These are phyloP conservation scores for Penicillium steckii DNA, from an alignment of 495 filamentous ascomycete genomes.

Conservation along the genomic window DNA sequence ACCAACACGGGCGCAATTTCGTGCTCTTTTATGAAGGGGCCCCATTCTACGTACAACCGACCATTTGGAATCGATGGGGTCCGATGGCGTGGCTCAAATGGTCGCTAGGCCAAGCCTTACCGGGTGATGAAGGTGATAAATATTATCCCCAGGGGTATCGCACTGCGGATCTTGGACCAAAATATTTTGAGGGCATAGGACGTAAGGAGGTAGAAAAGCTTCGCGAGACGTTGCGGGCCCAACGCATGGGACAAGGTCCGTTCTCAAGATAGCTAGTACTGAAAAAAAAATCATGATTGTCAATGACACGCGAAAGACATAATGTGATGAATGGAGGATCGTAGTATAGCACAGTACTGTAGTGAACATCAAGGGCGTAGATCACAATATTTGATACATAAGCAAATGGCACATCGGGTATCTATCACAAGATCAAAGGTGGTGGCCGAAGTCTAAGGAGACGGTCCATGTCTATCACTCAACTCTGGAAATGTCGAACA, in stretches of 20 bases:
- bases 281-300: not conserved
- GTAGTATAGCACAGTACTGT: not conserved
- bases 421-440: conserved; percentile 22
- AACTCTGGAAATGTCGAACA: conserved; percentile 1
- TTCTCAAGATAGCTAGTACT: conserved; percentile 29
- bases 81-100: conserved; percentile 50
- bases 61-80: conserved; percentile 57
- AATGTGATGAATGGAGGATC: not conserved
- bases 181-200: conserved; percentile 55
- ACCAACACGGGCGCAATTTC: conserved; percentile 51
- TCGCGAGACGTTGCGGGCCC: conserved; percentile 25
- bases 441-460: conserved; percentile 3
- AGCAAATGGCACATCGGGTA: conserved; percentile 24
- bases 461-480: conserved; percentile 6
- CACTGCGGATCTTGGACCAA: conserved; percentile 58
- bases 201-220: conserved; percentile 43
- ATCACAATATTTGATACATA: not conserved
- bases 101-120: conserved; percentile 52
- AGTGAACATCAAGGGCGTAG: not conserved
- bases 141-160: conserved; percentile 60
- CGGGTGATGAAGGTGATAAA: conserved; percentile 55
- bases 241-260: conserved; percentile 47
- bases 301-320: not conserved
- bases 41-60: conserved; percentile 59
- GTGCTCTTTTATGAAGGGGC: conserved; percentile 44